Conservation (phyloP, 352 stramenopile species). For the Pythium grandisporangium region DNA sequence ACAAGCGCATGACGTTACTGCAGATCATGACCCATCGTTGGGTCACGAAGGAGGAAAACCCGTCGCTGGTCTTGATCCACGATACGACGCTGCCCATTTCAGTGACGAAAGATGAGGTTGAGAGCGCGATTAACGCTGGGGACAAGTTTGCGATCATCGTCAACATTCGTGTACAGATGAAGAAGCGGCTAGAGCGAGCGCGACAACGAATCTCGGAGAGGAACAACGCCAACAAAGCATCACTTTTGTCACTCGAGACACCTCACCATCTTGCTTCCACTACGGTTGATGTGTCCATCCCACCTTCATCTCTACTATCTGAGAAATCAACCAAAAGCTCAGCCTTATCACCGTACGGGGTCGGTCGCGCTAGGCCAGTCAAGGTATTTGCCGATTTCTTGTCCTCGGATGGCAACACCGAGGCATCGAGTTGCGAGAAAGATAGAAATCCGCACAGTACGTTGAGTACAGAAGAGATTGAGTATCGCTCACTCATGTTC, state of each 20-base stretch:
- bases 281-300: too few species aligned
- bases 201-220: conserved; percentile 22
- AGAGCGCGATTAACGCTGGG: conserved; percentile 44
- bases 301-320: too few species aligned
- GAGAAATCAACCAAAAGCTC: conserved; percentile 1
- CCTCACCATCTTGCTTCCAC: too few species aligned
- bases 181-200: conserved; percentile 39
- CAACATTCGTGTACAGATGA: conserved; percentile 65
- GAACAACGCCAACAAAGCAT: neutral
- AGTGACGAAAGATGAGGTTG: conserved; percentile 72
- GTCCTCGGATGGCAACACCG: neutral
- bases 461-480: conserved; percentile 55
- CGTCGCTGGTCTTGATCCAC: conserved; percentile 11
- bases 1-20: conserved; percentile 42
- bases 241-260: neutral
- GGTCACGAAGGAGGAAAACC: conserved; percentile 60
- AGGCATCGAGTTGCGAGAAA: neutral
- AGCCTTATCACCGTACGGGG: too few species aligned
- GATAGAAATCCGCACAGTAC: too few species aligned
- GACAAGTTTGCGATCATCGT: conserved; percentile 54
- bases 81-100: conserved; percentile 31
- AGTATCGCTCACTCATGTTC: conserved; percentile 52
- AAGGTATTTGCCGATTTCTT: conserved; percentile 17
- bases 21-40: conserved; percentile 73
- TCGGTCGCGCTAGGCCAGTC: too few species aligned